A percentile compares a stretch with the other conserved stretches of the same genome.
These are phyloP conservation scores for Vitis hybrid DNA, from an alignment of 177 flowering plant genomes.

Conservation along the genomic window DNA sequence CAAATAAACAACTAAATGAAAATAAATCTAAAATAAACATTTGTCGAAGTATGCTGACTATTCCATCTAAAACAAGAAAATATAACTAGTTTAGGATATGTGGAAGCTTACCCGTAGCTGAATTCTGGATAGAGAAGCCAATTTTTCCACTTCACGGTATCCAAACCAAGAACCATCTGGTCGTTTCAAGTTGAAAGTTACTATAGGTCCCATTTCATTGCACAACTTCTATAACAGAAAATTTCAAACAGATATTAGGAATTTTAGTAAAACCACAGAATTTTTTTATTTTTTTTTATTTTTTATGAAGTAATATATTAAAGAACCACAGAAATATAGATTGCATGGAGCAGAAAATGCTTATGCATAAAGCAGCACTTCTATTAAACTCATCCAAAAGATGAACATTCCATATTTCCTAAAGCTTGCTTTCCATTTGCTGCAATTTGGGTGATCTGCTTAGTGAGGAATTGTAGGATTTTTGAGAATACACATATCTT, in stretches of 20 bases:
- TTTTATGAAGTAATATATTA: no score
- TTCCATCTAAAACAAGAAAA: not conserved
- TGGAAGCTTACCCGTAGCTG: constrained; percentile 74
- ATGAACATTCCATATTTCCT: not conserved
- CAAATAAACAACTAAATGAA: not conserved
- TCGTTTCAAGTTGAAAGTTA: constrained; percentile 88
- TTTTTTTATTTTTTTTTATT: no score
- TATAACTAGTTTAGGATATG: not conserved
- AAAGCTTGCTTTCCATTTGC: no score
- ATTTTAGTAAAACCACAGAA: not conserved
- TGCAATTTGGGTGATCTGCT: not conserved
- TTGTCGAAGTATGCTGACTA: no score
- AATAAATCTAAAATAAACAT: not conserved
- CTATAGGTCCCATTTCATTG: constrained; percentile 54
- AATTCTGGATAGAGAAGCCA: constrained; percentile 87
- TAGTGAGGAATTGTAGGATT: not conserved
- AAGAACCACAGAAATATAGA: not conserved
- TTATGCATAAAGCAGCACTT: not conserved
- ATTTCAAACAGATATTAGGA: constrained; percentile 1
- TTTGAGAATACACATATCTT: no score
- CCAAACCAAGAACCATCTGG: constrained; percentile 94
- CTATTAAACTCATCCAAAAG: not conserved
- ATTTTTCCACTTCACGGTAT: constrained; percentile 89
- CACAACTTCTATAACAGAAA: constrained; percentile 30
- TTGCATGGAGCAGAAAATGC: not conserved